phyloP scores from a whole-genome alignment of 2,329 filamentous ascomycete species.

The Penicillium palitans region DNA sequence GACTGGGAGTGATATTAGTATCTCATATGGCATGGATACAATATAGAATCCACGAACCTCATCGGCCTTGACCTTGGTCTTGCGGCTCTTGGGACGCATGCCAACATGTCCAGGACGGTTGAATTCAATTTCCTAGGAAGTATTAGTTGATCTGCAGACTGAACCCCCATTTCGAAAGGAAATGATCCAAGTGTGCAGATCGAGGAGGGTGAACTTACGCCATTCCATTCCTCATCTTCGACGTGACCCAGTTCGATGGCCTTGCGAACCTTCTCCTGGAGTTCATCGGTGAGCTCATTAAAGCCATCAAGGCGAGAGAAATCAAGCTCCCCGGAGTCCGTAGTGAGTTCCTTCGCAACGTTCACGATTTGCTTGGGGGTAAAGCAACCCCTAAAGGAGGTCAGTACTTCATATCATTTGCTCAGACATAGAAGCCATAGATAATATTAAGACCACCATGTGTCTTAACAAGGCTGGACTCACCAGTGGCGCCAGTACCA shows the following conservation, averaged over 20 bases:
- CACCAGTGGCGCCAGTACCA: constrained; percentile 90
- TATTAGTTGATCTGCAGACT: neutral
- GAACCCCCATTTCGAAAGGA: neutral
- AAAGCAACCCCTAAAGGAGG: constrained; percentile 73
- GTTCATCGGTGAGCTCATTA: constrained; percentile 69
- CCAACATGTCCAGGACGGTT: constrained; percentile 69
- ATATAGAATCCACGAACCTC: neutral
- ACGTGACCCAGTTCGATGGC: constrained; percentile 78
- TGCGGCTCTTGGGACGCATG: constrained; percentile 50
- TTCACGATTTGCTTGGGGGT: constrained; percentile 72
- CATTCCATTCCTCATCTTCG: constrained; percentile 82
- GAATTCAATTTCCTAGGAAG: constrained; percentile 66
- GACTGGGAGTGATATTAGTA: neutral
- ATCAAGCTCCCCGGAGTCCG: constrained; percentile 51
- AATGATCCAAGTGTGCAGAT: neutral
- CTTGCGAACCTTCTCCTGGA: constrained; percentile 70
- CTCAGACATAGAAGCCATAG: neutral
- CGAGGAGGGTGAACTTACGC: constrained; percentile 58
- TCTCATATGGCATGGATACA: neutral
- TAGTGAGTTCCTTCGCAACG: constrained; percentile 47
- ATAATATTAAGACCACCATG: neutral
- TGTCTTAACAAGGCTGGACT: constrained; percentile 28
- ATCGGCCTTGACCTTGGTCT: constrained; percentile 5
- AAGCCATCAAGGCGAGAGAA: constrained; percentile 74
- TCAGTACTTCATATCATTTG: neutral